phyloP scores from a whole-genome alignment of 2,329 filamentous ascomycete genomes.

The Peltaster fructicola region DNA sequence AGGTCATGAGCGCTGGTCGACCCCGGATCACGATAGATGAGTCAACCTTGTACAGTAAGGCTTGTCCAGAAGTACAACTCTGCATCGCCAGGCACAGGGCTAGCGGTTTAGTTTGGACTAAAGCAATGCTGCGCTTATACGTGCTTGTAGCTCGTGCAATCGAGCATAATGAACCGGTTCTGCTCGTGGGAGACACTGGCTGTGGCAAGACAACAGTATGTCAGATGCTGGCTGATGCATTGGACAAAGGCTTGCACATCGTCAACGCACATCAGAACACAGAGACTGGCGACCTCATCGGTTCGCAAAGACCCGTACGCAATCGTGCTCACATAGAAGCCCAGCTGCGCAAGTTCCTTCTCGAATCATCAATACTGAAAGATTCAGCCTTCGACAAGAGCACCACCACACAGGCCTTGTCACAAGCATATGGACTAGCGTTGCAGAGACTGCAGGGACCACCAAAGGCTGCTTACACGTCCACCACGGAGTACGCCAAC shows the following conservation, averaged over 20 bases:
- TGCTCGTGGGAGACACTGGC: conserved; percentile 90
- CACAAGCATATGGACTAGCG: conserved; percentile 37
- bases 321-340: conserved; percentile 62
- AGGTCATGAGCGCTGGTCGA: conserved; percentile 49
- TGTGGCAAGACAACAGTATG: conserved; percentile 96
- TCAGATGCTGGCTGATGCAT: conserved; percentile 72
- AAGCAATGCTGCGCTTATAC: conserved; percentile 81
- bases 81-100: conserved; percentile 25
- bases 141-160: conserved; percentile 76
- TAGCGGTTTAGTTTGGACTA: conserved; percentile 76
- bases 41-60: conserved; percentile 47
- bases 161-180: conserved; percentile 77
- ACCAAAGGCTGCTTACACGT: conserved; percentile 5
- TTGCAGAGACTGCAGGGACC: conserved; percentile 22
- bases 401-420: conserved; percentile 34
- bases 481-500: conserved; percentile 7
- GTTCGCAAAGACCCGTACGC: conserved; percentile 77
- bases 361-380: conserved; percentile 16
- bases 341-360: conserved; percentile 44
- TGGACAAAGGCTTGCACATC: conserved; percentile 60
- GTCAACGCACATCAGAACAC: conserved; percentile 98
- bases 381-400: conserved; percentile 8
- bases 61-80: conserved; percentile 19
- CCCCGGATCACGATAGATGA: conserved; percentile 57
- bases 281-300: conserved; percentile 92